Evolutionary conservation across 1,284 basidiomycete genomes (phyloP), one percentile per base, ranked within the genome.

Genomic region (Dichomitus squalens): DNA sequence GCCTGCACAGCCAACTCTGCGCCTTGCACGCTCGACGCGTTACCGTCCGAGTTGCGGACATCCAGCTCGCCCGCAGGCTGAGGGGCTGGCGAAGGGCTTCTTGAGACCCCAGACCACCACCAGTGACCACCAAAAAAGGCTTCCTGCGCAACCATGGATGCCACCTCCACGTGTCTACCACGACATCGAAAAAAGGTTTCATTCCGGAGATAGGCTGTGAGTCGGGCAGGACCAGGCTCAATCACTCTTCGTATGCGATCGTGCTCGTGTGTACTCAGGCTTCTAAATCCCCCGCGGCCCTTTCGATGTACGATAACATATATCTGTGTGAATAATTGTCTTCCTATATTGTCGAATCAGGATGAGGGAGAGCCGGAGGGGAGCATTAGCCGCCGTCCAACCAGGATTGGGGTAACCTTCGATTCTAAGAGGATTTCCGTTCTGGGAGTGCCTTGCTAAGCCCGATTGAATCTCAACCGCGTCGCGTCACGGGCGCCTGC

Each of bases 381-480:
- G n/a, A n/a, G n/a, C n/a, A n/a, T n/a, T n/a, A n/a, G n/a, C n/a
- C n/a, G n/a, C n/a, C n/a, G n/a, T n/a, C 29, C 29, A 31, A 31
- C 6, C 29, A 31, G 11, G n/a, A n/a, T n/a, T 9, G 14, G 12
- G n/a, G 27, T 47, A 31, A 47, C 44, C 44, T 27, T 47, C 29
- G 7, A 6, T 44, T 9, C n/a, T 29, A n/a, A 4, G 4, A 20
- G 27, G 44, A 33, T 21, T 33, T 44, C 41, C 41, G 27, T 44
- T 44, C 41, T 44, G 41, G 27, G 41, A 14, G 16, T 20, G 29
- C 16, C 35, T 12, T 3, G 18, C 1, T 11, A 53, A 52, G 51
- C 64, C 61, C 62, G 64, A 65, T 65, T 16, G 35, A 41, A 65
- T 65, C 62, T 65, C 27, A 65, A 65, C 61, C 64, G 64, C 61